phyloP scores from a whole-genome alignment of 2,329 filamentous ascomycete species.

The Falciphora oryzae region DNA sequence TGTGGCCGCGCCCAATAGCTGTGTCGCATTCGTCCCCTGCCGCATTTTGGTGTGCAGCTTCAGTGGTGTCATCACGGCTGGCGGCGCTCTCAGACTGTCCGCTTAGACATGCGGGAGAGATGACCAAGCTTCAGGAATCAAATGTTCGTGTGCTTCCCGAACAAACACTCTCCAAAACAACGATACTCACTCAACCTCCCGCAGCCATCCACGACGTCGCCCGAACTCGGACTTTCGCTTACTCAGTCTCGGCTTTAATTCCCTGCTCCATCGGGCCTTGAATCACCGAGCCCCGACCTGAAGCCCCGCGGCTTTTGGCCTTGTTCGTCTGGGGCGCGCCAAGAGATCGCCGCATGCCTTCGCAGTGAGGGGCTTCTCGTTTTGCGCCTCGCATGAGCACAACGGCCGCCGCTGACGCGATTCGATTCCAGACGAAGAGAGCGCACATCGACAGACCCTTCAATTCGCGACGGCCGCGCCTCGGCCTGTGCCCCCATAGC shows the following conservation, averaged over 20 bases:
- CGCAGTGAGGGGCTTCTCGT: neutral
- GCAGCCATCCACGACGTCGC: neutral
- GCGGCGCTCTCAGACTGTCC: neutral
- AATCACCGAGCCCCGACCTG: neutral
- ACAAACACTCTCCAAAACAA: neutral
- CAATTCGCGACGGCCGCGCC: too few species aligned
- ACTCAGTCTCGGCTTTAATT: neutral
- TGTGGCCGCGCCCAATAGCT: neutral
- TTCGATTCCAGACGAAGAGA: neutral
- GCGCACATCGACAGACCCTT: neutral
- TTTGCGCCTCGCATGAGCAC: neutral
- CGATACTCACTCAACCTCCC: too few species aligned
- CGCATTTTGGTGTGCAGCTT: neutral
- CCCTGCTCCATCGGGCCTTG: too few species aligned
- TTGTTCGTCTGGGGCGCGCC: neutral
- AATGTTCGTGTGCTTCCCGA: too few species aligned
- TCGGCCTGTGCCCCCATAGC: neutral
- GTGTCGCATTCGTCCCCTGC: too few species aligned
- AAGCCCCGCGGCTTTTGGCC: neutral
- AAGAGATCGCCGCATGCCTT: neutral
- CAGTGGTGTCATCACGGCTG: neutral
- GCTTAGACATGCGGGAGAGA: too few species aligned
- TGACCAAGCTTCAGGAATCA: too few species aligned
- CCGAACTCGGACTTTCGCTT: neutral
- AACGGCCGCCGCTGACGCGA: neutral